A percentile compares a stretch with the other conserved stretches of the same genome.
phyloP scores from a whole-genome alignment of 495 filamentous ascomycete species.

The Achaetomiella virescens region DNA sequence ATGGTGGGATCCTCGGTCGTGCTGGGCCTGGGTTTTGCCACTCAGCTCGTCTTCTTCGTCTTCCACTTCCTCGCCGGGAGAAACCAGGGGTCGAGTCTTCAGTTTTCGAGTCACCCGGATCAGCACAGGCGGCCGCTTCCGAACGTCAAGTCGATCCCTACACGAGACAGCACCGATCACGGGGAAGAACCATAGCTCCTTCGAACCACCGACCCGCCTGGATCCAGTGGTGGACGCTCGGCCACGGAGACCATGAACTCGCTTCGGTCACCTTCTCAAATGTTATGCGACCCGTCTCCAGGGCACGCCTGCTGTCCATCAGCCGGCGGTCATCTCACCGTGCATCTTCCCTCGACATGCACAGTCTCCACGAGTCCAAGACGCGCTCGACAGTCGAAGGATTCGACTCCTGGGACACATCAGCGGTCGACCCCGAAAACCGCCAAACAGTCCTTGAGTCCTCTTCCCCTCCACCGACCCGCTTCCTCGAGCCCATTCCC shows the following conservation, averaged over 20 bases:
- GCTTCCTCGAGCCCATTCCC: conserved; percentile 55
- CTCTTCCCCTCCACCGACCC: conserved; percentile 38
- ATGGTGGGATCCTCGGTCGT: conserved; percentile 35
- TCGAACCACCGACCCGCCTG: conserved; percentile 32
- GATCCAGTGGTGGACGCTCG: conserved; percentile 38
- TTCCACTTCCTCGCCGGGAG: conserved; percentile 32
- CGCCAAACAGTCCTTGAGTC: conserved; percentile 47
- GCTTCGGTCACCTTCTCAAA: conserved; percentile 45
- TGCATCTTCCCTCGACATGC: conserved; percentile 33
- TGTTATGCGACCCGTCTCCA: conserved; percentile 47
- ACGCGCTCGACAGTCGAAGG: conserved; percentile 41
- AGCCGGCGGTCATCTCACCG: conserved; percentile 27
- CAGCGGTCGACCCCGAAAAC: conserved; percentile 52
- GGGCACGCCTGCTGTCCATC: conserved; percentile 36
- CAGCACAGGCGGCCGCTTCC: conserved; percentile 23
- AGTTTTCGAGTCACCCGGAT: conserved; percentile 24
- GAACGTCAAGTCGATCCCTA: conserved; percentile 45
- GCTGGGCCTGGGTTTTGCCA: conserved; percentile 36
- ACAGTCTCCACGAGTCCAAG: conserved; percentile 24
- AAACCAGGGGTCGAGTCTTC: conserved; percentile 18
- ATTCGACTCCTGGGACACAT: conserved; percentile 67
- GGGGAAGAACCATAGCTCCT: conserved; percentile 22
- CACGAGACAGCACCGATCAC: conserved; percentile 31
- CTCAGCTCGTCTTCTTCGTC: conserved; percentile 37
- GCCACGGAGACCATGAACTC: conserved; percentile 47